phyloP scores from a whole-genome alignment of 768 basidiomycete species.

The Mycena floridula region DNA sequence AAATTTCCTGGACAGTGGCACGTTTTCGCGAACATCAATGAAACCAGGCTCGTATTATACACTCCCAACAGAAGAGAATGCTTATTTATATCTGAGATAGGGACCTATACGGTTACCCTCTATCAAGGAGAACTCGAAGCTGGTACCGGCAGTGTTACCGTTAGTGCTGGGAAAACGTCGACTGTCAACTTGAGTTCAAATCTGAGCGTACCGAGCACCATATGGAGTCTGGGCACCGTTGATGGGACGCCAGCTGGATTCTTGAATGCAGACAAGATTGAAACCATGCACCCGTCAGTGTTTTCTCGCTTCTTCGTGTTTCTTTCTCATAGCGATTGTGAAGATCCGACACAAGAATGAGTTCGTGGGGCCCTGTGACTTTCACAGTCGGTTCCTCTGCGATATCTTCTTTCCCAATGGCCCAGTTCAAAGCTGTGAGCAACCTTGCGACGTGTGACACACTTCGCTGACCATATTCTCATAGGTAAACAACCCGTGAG shows the following conservation, averaged over 20 bases:
- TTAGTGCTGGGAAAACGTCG: constrained; percentile 11
- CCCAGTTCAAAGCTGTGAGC: constrained; percentile 29
- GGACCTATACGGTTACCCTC: constrained; percentile 36
- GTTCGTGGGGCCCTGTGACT: constrained; percentile 26
- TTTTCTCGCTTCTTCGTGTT: background rate
- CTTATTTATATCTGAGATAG: too few species aligned
- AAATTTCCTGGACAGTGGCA: too few species aligned
- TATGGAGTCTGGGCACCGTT: constrained; percentile 31
- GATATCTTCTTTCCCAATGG: constrained; percentile 26
- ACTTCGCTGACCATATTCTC: too few species aligned
- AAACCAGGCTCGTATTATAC: constrained; percentile 26
- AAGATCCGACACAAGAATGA: constrained; percentile 29
- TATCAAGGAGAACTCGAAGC: constrained; percentile 22
- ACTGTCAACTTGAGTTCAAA: constrained; percentile 25
- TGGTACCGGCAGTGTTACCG: constrained; percentile 1
- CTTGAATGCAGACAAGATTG: constrained; percentile 27
- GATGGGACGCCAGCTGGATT: constrained; percentile 33
- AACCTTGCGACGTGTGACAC: too few species aligned
- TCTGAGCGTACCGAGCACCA: constrained; percentile 22
- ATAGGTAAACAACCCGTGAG: too few species aligned
- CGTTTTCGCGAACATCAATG: constrained; percentile 23
- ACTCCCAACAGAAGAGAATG: too few species aligned
- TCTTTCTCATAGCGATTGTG: constrained; percentile 11
- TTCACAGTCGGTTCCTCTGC: constrained; percentile 25
- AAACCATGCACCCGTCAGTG: background rate